Conservation (phyloP, 257 asterid species). For the Ajuga chamaepitys region DNA sequence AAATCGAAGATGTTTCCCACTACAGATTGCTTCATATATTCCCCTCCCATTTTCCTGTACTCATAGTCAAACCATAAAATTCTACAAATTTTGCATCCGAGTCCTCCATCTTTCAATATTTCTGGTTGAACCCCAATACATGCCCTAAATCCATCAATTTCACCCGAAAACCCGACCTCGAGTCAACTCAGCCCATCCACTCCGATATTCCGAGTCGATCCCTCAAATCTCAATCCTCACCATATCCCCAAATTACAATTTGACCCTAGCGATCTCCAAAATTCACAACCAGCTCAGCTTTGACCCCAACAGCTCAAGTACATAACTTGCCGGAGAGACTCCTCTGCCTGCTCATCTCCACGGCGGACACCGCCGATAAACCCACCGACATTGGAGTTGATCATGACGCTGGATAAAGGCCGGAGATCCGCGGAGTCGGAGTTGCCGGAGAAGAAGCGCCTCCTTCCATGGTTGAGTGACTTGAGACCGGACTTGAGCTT, state of each 20-base stretch:
- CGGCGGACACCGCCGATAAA: neutral
- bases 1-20: too few species aligned
- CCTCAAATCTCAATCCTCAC: too few species aligned
- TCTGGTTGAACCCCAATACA: neutral
- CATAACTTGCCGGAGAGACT: constrained; percentile 67
- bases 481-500: constrained; percentile 38
- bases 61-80: too few species aligned
- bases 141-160: neutral
- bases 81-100: constrained; percentile 6
- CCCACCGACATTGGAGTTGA: constrained; percentile 27
- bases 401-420: constrained; percentile 27
- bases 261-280: neutral
- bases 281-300: neutral
- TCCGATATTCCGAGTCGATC: neutral
- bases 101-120: neutral
- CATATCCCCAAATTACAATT: neutral
- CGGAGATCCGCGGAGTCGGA: constrained; percentile 27
- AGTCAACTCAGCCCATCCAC: constrained; percentile 15
- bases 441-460: constrained; percentile 15
- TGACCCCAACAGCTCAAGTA: constrained; percentile 52
- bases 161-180: neutral
- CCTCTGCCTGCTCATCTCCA: constrained; percentile 41
- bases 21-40: too few species aligned
- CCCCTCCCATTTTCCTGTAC: too few species aligned
- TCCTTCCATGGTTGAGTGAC: constrained; percentile 33